Conservation (phyloP, 164 flowering plant genomes). For the Amborella trichopoda region DNA sequence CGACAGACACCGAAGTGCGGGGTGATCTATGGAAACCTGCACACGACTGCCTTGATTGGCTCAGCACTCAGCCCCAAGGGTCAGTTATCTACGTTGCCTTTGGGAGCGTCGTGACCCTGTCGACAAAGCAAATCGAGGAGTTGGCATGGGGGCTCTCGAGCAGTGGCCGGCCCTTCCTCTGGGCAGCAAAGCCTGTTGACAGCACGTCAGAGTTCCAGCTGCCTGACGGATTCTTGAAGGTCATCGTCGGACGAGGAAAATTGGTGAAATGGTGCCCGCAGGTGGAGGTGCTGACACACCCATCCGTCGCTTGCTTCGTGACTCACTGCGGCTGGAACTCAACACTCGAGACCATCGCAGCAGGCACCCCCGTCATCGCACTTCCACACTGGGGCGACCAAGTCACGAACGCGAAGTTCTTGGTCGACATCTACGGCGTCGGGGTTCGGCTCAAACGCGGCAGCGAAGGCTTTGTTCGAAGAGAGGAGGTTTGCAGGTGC, state of each 20-base stretch:
- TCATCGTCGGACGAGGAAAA: constrained; percentile 35
- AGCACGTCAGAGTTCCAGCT: constrained; percentile 2
- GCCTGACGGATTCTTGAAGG: constrained; percentile 40
- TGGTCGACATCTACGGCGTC: constrained; percentile 39
- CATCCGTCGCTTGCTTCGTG: constrained; percentile 49
- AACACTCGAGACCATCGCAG: constrained; percentile 36
- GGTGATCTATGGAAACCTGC: background rate
- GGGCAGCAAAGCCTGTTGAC: constrained; percentile 23
- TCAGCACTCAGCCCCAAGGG: background rate
- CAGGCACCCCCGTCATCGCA: constrained; percentile 45
- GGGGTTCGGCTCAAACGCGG: constrained; percentile 36
- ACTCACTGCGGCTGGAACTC: constrained; percentile 93
- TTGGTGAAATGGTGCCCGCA: constrained; percentile 62
- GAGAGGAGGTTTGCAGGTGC: constrained; percentile 49
- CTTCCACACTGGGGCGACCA: constrained; percentile 77
- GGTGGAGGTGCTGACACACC: constrained; percentile 45
- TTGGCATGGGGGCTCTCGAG: constrained; percentile 5
- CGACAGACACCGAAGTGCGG: background rate
- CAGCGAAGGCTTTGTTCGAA: constrained; percentile 18
- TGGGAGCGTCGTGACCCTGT: background rate
- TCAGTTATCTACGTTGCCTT: constrained; percentile 5
- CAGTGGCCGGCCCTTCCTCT: constrained; percentile 2
- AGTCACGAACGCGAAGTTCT: constrained; percentile 46
- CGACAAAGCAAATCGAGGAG: background rate
- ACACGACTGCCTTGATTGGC: background rate